Evolutionary conservation across 1,284 basidiomycete species (phyloP).

Genomic region (Ceratobasidium sp.): DNA sequence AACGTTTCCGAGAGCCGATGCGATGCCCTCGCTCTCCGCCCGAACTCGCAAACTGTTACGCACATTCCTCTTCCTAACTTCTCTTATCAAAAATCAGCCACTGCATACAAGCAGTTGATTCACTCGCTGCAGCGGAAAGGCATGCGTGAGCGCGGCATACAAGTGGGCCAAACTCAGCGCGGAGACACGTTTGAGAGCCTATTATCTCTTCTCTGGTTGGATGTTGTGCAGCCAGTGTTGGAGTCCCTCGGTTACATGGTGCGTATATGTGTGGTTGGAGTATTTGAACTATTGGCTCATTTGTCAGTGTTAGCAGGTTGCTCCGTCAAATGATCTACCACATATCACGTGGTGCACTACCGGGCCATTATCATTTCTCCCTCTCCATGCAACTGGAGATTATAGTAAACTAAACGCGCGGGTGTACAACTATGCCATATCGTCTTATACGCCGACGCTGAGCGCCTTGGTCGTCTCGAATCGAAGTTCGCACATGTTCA

Average conservation of each 20-base stretch:
- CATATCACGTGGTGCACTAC: slow-evolving; percentile 36
- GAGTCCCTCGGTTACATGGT: slow-evolving; percentile 15
- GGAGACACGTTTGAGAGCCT: background rate
- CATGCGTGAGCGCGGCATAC: background rate
- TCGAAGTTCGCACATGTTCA: too few relatives aligned
- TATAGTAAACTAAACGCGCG: background rate
- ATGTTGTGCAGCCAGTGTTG: slow-evolving; percentile 18
- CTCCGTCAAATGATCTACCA: background rate
- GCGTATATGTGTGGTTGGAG: background rate
- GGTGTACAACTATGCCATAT: slow-evolving; percentile 6
- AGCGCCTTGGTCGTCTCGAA: background rate
- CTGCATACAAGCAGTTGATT: background rate
- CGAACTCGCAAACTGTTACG: background rate
- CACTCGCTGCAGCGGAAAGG: background rate
- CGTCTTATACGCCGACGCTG: slow-evolving; percentile 25
- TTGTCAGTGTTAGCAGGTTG: background rate
- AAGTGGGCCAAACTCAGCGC: background rate
- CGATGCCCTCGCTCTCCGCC: background rate
- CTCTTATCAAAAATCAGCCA: background rate
- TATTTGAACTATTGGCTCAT: background rate
- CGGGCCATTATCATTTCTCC: slow-evolving; percentile 9
- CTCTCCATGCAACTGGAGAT: slow-evolving; percentile 27
- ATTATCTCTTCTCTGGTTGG: slow-evolving; percentile 4
- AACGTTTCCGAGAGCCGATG: background rate
- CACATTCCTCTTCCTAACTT: background rate